Percentiles rank a stretch among this genome's conserved stretches.
These are phyloP conservation scores for Neurospora sublineolata DNA, from an alignment of 495 filamentous ascomycete species.

Conservation along the genomic window DNA sequence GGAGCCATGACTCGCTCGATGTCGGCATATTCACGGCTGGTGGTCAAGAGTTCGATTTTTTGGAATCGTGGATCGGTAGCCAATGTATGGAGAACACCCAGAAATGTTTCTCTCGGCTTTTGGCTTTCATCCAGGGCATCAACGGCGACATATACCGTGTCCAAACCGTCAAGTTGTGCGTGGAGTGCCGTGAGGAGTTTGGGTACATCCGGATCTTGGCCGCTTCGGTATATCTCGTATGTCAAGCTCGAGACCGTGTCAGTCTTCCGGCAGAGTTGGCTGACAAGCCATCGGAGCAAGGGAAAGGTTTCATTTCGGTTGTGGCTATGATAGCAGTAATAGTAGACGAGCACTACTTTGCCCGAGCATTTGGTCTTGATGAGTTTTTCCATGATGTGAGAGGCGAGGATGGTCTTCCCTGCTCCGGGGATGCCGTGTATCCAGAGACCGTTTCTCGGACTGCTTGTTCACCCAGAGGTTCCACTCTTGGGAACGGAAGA, in stretches of 20 bases:
- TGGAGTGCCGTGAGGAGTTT: constrained; percentile 6
- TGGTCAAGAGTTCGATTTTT: constrained; percentile 28
- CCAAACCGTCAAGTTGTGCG: neutral
- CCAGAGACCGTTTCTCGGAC: constrained; percentile 17
- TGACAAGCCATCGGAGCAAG: constrained; percentile 18
- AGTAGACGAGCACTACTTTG: constrained; percentile 18
- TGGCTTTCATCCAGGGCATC: constrained; percentile 27
- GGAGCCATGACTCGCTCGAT: constrained; percentile 16
- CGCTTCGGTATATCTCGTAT: constrained; percentile 1
- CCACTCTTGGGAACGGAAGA: constrained; percentile 10
- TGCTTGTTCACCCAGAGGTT: constrained; percentile 8
- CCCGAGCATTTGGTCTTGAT: constrained; percentile 10
- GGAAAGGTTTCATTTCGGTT: constrained; percentile 22
- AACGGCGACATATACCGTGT: constrained; percentile 17
- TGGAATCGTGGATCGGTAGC: constrained; percentile 18
- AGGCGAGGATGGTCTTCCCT: constrained; percentile 30
- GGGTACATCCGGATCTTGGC: neutral
- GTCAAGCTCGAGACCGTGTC: constrained; percentile 8
- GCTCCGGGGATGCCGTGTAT: constrained; percentile 32
- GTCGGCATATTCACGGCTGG: constrained; percentile 31
- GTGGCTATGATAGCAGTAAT: constrained; percentile 29
- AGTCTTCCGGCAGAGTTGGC: constrained; percentile 21
- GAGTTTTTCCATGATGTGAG: constrained; percentile 18
- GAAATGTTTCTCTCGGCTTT: neutral
- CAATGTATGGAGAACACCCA: constrained; percentile 13